Base-by-base conservation (phyloP, 305 asterid genomes). In the Fraxinus angustifolia region DNA sequence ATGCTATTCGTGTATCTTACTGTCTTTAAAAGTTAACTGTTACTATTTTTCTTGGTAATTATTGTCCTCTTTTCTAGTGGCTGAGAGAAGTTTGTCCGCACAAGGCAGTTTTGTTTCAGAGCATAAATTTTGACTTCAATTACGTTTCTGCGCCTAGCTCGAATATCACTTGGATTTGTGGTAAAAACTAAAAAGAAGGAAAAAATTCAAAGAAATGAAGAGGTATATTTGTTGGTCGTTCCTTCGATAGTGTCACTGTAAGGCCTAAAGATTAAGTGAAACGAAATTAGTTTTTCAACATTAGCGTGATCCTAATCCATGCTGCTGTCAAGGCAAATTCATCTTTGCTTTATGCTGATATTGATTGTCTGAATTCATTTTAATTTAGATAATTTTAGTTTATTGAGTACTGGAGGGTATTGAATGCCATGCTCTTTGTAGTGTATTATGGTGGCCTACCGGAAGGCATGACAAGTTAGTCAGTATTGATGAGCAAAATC, bases 391-490 rank as follows among this genome's bases (percentile, higher is more conserved):
- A 42, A 70, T 86, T 65, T 38, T 45, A 75, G 36, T 78, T 78
- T 83, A 33, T 78, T 82, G 79, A 48, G 60, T 38, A 78, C 82
- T 87, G 30, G 84, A 83, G 70, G 73, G 23, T 48, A 65, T 78
- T 84, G 80, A 81, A 83, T 83, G 48, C 78, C 82, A 83, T 83
- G 38, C 79, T 60, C 73, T 82, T 87, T 87, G 84, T 86, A 93
- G 99, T 72, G 90, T 92, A 70, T 89, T 93, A 70, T 95, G 97
- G 99, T 95, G 99, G 97, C 97, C 98, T 45, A 89, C 96, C 12
- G 98, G 97, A 90, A 94, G 92, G 82, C 95, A 93, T 84, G 99
- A 95, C 93, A 95, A 91, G 88, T 82, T 94, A 83, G 89, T 94
- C 84, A 91, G 94, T 78, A 87, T 95, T 77, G 98, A 93, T 68